A percentile compares a stretch with the other conserved stretches of the same genome.
phyloP scores from a whole-genome alignment of 2,329 filamentous ascomycete species.

The Scorias spongiosa region DNA sequence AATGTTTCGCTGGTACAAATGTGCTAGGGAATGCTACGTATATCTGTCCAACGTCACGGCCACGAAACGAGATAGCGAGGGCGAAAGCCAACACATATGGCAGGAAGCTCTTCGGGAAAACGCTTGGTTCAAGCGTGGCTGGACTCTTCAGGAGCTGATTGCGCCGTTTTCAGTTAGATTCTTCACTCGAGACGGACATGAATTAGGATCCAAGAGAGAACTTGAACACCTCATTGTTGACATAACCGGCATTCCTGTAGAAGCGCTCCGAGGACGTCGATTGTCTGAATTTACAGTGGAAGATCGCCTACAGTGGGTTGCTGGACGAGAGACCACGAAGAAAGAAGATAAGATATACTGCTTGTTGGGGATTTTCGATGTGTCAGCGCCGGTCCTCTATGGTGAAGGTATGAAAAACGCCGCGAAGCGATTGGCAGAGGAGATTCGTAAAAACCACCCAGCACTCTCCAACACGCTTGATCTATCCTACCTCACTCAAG shows the following conservation, averaged over 20 bases:
- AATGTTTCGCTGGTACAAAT: constrained; percentile 12
- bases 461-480: too few relatives aligned
- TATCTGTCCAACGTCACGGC: constrained; percentile 7
- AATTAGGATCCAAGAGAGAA: background rate
- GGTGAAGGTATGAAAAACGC: constrained; percentile 23
- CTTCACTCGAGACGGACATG: background rate
- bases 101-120: background rate
- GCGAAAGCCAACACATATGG: background rate
- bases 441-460: too few relatives aligned
- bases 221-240: background rate
- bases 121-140: too few relatives aligned
- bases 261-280: background rate
- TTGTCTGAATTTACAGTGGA: constrained; percentile 5
- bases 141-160: background rate
- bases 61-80: background rate
- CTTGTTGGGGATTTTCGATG: constrained; percentile 29
- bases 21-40: constrained; percentile 7
- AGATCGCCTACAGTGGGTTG: constrained; percentile 6
- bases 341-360: constrained; percentile 30
- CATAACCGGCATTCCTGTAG: background rate
- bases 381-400: constrained; percentile 30
- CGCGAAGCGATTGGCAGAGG: too few relatives aligned
- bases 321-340: constrained; percentile 4
- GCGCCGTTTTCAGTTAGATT: background rate
- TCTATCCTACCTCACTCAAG: too few relatives aligned